Base-by-base conservation (phyloP, 2,329 filamentous ascomycete genomes). In the Xylariales sp. region DNA sequence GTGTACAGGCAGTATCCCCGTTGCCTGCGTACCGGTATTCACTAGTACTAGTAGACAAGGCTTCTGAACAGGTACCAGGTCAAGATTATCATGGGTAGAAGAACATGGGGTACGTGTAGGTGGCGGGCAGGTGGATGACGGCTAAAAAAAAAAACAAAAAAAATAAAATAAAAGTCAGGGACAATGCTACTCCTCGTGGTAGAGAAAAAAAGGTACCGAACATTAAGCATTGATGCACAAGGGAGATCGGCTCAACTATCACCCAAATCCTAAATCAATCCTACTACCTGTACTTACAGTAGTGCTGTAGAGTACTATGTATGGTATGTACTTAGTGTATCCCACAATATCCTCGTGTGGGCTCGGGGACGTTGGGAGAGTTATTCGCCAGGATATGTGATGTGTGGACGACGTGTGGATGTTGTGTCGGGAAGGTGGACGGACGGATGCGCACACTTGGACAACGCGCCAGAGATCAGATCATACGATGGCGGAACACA, bases 401-500 rank as follows among this genome's bases (percentile, higher is more conserved):
- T 23, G 23, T 23, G 23, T 23, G 23, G 23, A 23, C 23, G 23
- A 23, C 23, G 23, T 23, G 23, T 23, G 23, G 23, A 23, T 23
- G 23, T 23, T 23, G 23, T 56, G 50, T 65, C 59, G 64, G 49
- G 49, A 48, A 62, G 53, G 58, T 63, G 66, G 62, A 55, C 59
- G 50, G 60, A 56, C 28, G 65, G 55, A 49, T 59, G 60, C 50
- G 39, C 39, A 41, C 10, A 41, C 39, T 41, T 41, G 58, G 55
- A 62, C 16, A 60, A 68, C 65, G 50, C 65, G 62, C 61, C 55
- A 68, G 63, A 48, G 63, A 52, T 62, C 64, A 64, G 67, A 71
- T 71, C 69, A 71, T 71, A 71, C 69, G 69, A 71, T 71, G 69
- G 69, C 69, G 67, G 69, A 67, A 71, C 53, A 64, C 63, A 67